Base-by-base conservation (phyloP, 2,329 filamentous ascomycete genomes). In the Coniochaeta prunicola region DNA sequence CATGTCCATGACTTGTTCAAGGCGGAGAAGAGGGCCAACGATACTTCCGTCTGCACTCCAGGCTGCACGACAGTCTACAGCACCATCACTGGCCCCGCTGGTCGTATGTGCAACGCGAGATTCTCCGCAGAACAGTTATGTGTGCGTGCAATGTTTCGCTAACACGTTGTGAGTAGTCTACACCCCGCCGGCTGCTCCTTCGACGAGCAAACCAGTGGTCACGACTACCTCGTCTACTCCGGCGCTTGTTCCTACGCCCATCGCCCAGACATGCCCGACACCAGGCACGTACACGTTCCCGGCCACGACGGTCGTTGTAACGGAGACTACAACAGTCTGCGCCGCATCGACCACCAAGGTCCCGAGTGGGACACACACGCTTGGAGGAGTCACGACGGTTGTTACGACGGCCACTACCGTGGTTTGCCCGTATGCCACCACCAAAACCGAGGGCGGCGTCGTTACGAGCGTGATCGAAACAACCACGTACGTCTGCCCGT, bases 281-380 rank as follows among this genome's bases (percentile, higher is more conserved):
- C 83, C 88, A 33, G 89, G 89, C 73, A 83, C 81, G 62, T 92
- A 91, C 79, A 91, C 88, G 65, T 85, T 90, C 79, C 85, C 86
- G 65, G 87, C 88, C 60, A 88, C 82, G 65, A 92, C 88, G 62
- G 69, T 90, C 64, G 87, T 84, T 61, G 75, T 92, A 64, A 85
- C 80, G 62, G 77, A 85, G 72, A 81, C 82, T 61, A 88, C 85
- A 65, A 89, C 86, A 40, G 86, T 89, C 62, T 85, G 83, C 72
- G 87, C 74, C 66, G 81, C 83, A 57, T 78, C 83, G 63, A 80
- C 83, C 60, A 88, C 87, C 64, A 73, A 78, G 56, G 77, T 90
- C 56, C 76, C 86, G 58, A 64, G 80, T 60, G 89, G 89, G 68
- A 84, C 80, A 45, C 79, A 89, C 80, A 90, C 86, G 64, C 75